Base-by-base conservation (phyloP, 2,329 filamentous ascomycete species). In the Pseudogymnoascus sp. region DNA sequence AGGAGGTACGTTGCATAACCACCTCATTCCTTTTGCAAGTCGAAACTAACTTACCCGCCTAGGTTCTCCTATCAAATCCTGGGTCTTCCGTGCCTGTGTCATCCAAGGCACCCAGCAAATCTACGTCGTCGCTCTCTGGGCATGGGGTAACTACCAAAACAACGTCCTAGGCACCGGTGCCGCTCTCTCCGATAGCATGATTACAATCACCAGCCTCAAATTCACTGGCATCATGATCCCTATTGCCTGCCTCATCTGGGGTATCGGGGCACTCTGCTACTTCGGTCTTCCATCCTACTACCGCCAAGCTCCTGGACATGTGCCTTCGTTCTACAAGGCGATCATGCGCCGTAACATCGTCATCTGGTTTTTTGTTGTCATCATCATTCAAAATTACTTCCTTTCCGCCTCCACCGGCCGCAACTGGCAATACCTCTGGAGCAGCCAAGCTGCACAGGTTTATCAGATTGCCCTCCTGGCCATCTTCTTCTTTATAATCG, bases 41-140 rank as follows among this genome's bases (percentile, higher is more conserved):
- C 1, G 9, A 33, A 33, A 33, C 47, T 54, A 33, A 54, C n/a
- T 54, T 54, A 11, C n/a, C 0, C 1, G 28, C 33, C n/a, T 33
- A 54, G 47, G 57, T 20, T 79, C 81, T 2, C 83, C 84, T 6
- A 80, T 86, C 43, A 84, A 82, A 69, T 78, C 82, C 36, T 87
- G 85, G 85, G 83, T 85, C n/a, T 86, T 84, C 73, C 80, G 86
- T 61, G 86, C 86, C 14, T 85, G 84, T 67, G 71, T 84, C 11
- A 86, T 88, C 59, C 84, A 87, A 70, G 86, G 86, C 41, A 85
- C 84, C 6, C 85, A 87, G 67, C 85, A 88, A 68, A 75, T 85
- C 64, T 88, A 87, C 70, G 78, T 86, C 58, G 80, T 84, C 22
- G 81, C 78, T 6, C 76, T 88, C 11, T 88, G 85, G 85, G 87